Conservation (phyloP, 208 protist species). For the Acanthamoeba quina region DNA sequence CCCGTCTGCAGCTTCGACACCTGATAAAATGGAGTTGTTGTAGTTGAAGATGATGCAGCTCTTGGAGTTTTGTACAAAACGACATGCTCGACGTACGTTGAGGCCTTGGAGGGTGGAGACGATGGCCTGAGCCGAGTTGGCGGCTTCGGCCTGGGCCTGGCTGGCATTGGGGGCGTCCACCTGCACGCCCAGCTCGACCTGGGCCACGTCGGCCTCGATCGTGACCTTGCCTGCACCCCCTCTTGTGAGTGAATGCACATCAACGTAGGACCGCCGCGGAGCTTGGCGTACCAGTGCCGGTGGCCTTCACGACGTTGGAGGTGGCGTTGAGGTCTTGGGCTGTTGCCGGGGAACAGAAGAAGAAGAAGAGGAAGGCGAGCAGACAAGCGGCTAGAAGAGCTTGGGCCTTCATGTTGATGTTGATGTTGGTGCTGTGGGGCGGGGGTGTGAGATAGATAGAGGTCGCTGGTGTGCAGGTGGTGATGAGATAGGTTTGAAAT, state of each 20-base stretch:
- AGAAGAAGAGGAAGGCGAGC: background rate
- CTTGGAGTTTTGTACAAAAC: no score
- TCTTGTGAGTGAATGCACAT: background rate
- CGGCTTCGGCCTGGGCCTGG: conserved; percentile 15
- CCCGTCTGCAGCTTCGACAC: conserved; percentile 51
- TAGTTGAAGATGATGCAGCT: background rate
- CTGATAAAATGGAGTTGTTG: background rate
- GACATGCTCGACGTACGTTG: background rate
- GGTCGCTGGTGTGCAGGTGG: background rate
- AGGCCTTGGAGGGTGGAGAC: background rate
- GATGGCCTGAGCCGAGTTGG: background rate
- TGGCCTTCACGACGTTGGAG: background rate
- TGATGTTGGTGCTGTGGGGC: no score
- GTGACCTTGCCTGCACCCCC: conserved; percentile 24
- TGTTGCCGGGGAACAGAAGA: background rate
- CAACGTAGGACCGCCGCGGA: background rate
- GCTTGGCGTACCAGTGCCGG: background rate
- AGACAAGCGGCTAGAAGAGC: background rate
- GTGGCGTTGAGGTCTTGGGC: background rate
- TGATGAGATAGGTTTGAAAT: no score
- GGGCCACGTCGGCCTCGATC: background rate
- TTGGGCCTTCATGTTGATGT: background rate
- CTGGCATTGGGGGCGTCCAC: conserved; percentile 40
- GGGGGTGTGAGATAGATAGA: background rate
- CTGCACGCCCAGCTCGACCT: conserved; percentile 53